Evolutionary conservation across 1,139 yeast species (phyloP), one percentile per base, ranked within the genome.

Genomic region (Spencermartinsiella ligniputridi): DNA sequence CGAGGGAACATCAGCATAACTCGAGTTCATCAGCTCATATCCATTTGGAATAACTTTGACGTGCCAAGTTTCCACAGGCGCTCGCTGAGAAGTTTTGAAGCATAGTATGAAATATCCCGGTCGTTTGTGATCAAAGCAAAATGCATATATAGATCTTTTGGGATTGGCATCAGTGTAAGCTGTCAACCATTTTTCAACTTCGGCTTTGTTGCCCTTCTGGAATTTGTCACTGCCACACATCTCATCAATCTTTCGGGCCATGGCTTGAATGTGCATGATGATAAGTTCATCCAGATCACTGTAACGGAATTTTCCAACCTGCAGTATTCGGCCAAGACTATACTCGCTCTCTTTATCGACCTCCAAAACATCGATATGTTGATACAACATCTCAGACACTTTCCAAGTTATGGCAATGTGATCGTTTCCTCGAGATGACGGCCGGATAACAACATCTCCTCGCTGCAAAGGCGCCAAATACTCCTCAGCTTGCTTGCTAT

Each of bases 371-470:
- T 89, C 90, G 51, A 94, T 72, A 63, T 92, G 97, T 63, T 94
- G 98, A 68, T 84, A 94, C 52, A 92, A 70, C 61, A 83, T 85
- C 58, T 86, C 92, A 49, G 88, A 92, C 33, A 94, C 90, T 63
- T 92, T 92, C 97, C 98, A 92, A 0, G 99, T 92, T 34, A 90
- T 84, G 1, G 96, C 90, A 56, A 92, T 75, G 64, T 81, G 96
- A 53, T 87, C 85, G 36, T 79, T 75, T 29, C 98, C 98, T 51
- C 83, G 81, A 5, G 96, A 87, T 1, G 97, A 89, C 9, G 97
- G 98, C 55, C 99, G 79, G 47, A 92, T 87, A 25, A 94, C 95
- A 68, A 89, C 79, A 57, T 88, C 96, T 41, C 99, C 99, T 49
- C 90, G 83, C 39, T 82, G 79, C 63, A 85, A 78, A 13, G 96